phyloP scores from a whole-genome alignment of 177 flowering plant genomes.

The Vitis hybrid region DNA sequence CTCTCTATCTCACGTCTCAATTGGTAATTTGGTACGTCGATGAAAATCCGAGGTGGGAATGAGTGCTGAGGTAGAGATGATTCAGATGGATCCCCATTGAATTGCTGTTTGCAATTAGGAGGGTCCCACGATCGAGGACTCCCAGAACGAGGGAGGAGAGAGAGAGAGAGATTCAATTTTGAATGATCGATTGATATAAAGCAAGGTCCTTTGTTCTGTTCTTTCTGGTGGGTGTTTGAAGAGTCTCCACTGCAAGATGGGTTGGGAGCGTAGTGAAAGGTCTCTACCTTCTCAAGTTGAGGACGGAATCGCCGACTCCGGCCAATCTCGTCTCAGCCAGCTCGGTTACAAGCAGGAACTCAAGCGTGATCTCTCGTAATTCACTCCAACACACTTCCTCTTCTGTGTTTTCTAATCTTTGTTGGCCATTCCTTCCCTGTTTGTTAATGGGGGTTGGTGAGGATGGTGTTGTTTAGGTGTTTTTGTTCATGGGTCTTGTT shows the following conservation, averaged over 20 bases:
- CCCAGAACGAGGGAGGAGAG: no score
- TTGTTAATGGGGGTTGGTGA: constrained; percentile 1
- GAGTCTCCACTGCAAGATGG: constrained; percentile 13
- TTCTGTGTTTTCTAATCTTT: constrained; percentile 5
- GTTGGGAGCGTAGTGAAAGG: constrained; percentile 12
- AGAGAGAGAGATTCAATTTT: no score
- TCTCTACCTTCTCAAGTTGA: constrained; percentile 24
- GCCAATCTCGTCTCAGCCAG: constrained; percentile 60
- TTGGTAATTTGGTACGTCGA: no score
- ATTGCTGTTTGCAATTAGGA: neutral
- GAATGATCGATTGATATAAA: neutral
- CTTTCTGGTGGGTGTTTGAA: neutral
- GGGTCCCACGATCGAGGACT: no score
- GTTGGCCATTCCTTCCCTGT: neutral
- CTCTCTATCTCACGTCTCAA: no score
- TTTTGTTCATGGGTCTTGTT: constrained; percentile 13
- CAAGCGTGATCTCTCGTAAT: constrained; percentile 85
- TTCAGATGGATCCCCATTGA: neutral
- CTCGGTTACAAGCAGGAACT: constrained; percentile 91
- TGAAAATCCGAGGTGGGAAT: no score
- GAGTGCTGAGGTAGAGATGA: no score
- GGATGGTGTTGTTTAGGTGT: constrained; percentile 1
- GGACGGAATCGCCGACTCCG: constrained; percentile 43
- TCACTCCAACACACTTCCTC: neutral
- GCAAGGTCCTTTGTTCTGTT: neutral